Conservation (phyloP, 1,284 basidiomycete genomes). For the Trichosporon sp. region DNA sequence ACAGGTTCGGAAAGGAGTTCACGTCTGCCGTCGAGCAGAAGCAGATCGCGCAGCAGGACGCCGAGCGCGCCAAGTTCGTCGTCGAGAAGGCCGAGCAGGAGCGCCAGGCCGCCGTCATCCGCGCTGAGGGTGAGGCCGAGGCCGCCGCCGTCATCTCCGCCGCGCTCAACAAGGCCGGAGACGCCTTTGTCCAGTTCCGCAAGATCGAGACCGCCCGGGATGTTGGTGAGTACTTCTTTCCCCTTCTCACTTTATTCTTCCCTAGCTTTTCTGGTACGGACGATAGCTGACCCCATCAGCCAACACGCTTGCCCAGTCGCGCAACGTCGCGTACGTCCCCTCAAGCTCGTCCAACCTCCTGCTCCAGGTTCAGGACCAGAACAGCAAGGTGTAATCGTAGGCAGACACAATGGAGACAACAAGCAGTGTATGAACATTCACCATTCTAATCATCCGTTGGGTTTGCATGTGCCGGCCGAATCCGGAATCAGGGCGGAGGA, state of each 20-base stretch:
- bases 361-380: slow-evolving; percentile 69
- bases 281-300: slow-evolving; percentile 46
- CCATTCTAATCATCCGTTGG: not conserved
- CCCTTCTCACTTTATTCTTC: too few relatives aligned
- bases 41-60: slow-evolving; percentile 62
- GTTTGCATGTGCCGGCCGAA: not conserved
- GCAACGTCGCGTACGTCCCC: slow-evolving; percentile 84
- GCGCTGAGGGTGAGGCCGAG: slow-evolving; percentile 97
- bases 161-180: slow-evolving; percentile 80
- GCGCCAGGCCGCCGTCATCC: slow-evolving; percentile 93
- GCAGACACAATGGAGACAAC: not conserved
- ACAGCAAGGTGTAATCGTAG: slow-evolving; percentile 43
- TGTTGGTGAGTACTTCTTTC: slow-evolving; percentile 58
- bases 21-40: slow-evolving; percentile 92
- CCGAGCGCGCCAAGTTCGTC: slow-evolving; percentile 97
- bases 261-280: too few relatives aligned
- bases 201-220: slow-evolving; percentile 98
- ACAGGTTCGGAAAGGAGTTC: slow-evolving; percentile 55
- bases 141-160: slow-evolving; percentile 88
- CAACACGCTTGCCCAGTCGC: slow-evolving; percentile 64
- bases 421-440: slow-evolving; percentile 6
- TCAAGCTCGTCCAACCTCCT: slow-evolving; percentile 73
- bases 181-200: slow-evolving; percentile 89
- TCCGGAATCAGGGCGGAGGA: too few relatives aligned
- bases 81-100: slow-evolving; percentile 97